A percentile compares a stretch with the other conserved stretches of the same genome.
These are phyloP conservation scores for Pseudoturritis turrita DNA, from an alignment of 345 rosid genomes.

Conservation along the genomic window DNA sequence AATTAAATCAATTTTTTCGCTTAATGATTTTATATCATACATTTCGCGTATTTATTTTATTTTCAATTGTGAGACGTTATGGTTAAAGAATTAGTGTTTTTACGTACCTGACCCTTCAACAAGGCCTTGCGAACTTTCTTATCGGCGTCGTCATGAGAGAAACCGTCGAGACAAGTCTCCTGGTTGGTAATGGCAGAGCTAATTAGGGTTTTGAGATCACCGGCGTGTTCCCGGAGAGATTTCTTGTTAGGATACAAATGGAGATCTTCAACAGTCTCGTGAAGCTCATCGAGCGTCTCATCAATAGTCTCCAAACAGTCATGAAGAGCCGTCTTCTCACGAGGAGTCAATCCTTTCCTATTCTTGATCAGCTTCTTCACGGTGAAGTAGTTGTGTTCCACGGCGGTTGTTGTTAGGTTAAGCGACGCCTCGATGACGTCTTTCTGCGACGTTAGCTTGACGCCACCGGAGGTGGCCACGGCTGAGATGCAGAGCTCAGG, in stretches of 20 bases:
- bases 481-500: constrained; percentile 73
- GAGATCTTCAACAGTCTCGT: constrained; percentile 52
- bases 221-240: constrained; percentile 60
- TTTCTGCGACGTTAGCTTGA: constrained; percentile 37
- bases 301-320: constrained; percentile 88
- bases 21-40: neutral
- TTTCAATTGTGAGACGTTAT: neutral
- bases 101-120: constrained; percentile 37
- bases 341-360: constrained; percentile 35
- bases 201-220: constrained; percentile 70
- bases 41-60: neutral
- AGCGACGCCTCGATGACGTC: constrained; percentile 54
- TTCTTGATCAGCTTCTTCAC: constrained; percentile 36
- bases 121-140: constrained; percentile 45
- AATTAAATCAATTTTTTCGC: neutral
- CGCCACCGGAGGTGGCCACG: constrained; percentile 33
- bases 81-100: neutral
- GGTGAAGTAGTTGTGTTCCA: constrained; percentile 42
- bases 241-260: constrained; percentile 57
- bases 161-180: constrained; percentile 88
- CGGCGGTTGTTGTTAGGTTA: constrained; percentile 47
- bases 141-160: constrained; percentile 65
- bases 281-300: constrained; percentile 76
- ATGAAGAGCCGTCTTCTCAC: constrained; percentile 74
- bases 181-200: constrained; percentile 93